A percentile compares a stretch with the other conserved stretches of the same genome.
Evolutionary conservation across 768 basidiomycete species (phyloP).

Genomic region (Auricularia cornea): DNA sequence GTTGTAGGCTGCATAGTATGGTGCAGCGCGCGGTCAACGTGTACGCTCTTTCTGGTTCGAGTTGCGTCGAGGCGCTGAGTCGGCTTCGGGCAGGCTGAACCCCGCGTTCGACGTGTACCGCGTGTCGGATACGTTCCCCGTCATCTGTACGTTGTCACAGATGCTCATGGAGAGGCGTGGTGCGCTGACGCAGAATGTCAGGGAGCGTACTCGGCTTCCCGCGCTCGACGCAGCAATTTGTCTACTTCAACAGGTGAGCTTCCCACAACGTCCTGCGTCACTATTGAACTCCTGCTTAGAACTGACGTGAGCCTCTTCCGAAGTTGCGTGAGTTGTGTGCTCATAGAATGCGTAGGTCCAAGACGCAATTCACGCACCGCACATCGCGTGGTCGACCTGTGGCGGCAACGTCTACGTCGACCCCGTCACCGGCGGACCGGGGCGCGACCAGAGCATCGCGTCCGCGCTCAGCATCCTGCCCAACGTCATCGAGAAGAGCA

Average conservation of each 20-base stretch:
- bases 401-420: constrained; percentile 21
- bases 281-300: background rate
- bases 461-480: constrained; percentile 28
- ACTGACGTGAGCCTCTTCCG: background rate
- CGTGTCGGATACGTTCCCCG: constrained; percentile 46
- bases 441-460: constrained; percentile 22
- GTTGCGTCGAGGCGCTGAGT: background rate
- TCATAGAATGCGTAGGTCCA: constrained; percentile 19
- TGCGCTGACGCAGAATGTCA: constrained; percentile 10
- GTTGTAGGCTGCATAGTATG: constrained; percentile 39
- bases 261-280: background rate
- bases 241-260: constrained; percentile 43
- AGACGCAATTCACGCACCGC: constrained; percentile 30
- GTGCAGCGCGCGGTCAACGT: constrained; percentile 42
- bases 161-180: background rate
- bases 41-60: constrained; percentile 24
- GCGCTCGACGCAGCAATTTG: constrained; percentile 40
- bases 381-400: constrained; percentile 25
- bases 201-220: constrained; percentile 32
- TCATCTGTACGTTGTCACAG: constrained; percentile 31
- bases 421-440: constrained; percentile 16
- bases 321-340: background rate
- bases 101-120: constrained; percentile 51
- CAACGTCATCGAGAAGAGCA: constrained; percentile 31
- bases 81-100: constrained; percentile 47